Evolutionary conservation across 2,329 filamentous ascomycete genomes (phyloP).

Genomic region (Ascochyta koolunga): DNA sequence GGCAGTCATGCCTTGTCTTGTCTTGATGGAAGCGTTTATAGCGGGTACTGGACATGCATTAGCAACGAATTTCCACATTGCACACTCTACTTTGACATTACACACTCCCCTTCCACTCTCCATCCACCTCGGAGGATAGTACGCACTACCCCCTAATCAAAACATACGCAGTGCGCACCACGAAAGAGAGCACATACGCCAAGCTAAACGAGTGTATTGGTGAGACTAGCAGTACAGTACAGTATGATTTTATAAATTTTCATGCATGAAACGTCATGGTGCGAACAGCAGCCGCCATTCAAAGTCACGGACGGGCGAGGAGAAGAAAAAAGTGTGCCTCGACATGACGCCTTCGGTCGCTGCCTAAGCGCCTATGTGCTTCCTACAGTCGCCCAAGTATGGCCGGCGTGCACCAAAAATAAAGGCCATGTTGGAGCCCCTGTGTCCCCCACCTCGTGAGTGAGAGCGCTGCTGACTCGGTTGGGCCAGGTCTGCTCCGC

Average conservation of each 20-base stretch:
- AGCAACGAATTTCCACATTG: too few relatives aligned
- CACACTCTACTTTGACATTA: too few relatives aligned
- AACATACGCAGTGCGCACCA: too few relatives aligned
- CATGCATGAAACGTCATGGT: background rate
- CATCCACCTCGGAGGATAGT: too few relatives aligned
- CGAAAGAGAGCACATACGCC: too few relatives aligned
- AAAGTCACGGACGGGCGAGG: background rate
- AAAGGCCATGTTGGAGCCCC: background rate
- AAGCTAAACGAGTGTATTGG: slow-evolving; percentile 9
- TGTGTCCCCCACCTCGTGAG: background rate
- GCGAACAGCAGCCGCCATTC: background rate
- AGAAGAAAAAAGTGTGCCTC: background rate
- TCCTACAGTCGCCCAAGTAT: background rate
- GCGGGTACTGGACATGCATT: background rate
- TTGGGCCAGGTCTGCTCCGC: background rate
- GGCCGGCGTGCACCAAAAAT: background rate
- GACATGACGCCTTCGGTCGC: background rate
- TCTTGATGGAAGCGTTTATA: background rate
- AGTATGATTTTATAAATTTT: slow-evolving; percentile 7
- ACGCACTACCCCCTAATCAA: too few relatives aligned
- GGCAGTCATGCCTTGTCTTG: background rate
- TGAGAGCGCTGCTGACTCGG: background rate
- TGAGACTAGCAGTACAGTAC: slow-evolving; percentile 2
- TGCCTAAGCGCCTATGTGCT: background rate
- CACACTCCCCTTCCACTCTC: too few relatives aligned